A percentile compares a stretch with the other conserved stretches of the same genome.
These are phyloP conservation scores for Phytopythium litorale DNA, from an alignment of 352 stramenopile species.

Conservation along the genomic window DNA sequence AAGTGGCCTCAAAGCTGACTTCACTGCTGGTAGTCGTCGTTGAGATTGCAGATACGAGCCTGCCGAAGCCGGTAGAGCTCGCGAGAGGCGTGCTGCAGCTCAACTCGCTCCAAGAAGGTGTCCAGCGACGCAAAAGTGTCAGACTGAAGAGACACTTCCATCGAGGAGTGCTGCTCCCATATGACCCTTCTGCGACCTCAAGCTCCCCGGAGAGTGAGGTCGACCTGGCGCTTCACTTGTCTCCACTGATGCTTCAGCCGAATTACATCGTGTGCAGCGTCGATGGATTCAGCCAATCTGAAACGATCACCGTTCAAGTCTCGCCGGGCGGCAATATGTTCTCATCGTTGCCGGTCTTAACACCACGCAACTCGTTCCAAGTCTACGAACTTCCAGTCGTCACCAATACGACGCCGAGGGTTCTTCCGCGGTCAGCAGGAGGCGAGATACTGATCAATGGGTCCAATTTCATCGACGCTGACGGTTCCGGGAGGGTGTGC, in stretches of 20 bases:
- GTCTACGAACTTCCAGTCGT: slow-evolving; percentile 47
- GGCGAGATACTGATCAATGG: slow-evolving; percentile 47
- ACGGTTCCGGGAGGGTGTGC: slow-evolving; percentile 18
- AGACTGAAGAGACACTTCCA: slow-evolving; percentile 55
- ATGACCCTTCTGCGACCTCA: not conserved
- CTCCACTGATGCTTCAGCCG: slow-evolving; percentile 39
- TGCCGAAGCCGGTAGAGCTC: slow-evolving; percentile 36
- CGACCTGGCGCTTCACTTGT: slow-evolving; percentile 61
- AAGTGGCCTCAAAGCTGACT: slow-evolving; percentile 23
- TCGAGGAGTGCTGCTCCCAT: slow-evolving; percentile 18
- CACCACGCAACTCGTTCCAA: slow-evolving; percentile 22
- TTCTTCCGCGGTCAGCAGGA: slow-evolving; percentile 53
- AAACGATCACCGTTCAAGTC: slow-evolving; percentile 51
- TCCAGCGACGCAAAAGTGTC: slow-evolving; percentile 17
- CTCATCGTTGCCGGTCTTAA: slow-evolving; percentile 14
- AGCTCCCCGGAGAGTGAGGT: slow-evolving; percentile 24
- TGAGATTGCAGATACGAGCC: slow-evolving; percentile 34
- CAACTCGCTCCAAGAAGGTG: slow-evolving; percentile 33
- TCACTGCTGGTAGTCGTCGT: slow-evolving; percentile 37
- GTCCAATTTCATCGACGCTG: slow-evolving; percentile 36
- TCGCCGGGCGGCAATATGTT: slow-evolving; percentile 59
- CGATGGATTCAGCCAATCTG: slow-evolving; percentile 19
- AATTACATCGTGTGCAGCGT: slow-evolving; percentile 36
- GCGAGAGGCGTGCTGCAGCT: slow-evolving; percentile 34
- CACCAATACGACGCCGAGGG: slow-evolving; percentile 30